Conservation (phyloP, 2,329 filamentous ascomycete species). For the Aspergillus felis region DNA sequence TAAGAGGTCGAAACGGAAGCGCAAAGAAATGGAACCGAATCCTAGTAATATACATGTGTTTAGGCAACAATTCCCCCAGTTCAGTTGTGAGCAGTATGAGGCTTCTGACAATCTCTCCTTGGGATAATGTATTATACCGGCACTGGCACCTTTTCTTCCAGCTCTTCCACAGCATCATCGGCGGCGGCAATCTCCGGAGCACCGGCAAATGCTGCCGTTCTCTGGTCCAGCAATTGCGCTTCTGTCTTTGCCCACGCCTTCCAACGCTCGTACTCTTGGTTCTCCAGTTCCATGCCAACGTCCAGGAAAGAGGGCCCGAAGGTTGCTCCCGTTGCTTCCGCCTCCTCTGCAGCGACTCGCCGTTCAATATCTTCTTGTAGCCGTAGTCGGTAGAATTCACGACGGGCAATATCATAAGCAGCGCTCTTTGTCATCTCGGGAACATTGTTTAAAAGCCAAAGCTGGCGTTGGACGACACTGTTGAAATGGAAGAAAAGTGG, state of each 20-base stretch:
- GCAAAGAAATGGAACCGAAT: background rate
- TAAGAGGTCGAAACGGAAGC: background rate
- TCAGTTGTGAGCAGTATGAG: background rate
- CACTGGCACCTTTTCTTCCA: constrained; percentile 2
- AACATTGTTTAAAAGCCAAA: constrained; percentile 72
- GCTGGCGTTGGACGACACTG: constrained; percentile 88
- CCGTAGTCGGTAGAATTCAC: constrained; percentile 84
- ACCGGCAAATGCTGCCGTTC: constrained; percentile 42
- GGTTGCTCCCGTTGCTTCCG: constrained; percentile 76
- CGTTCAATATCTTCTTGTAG: constrained; percentile 78
- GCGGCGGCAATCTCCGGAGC: constrained; percentile 35
- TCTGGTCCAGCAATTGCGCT: constrained; percentile 47
- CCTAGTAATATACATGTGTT: constrained; percentile 1
- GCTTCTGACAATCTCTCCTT: background rate
- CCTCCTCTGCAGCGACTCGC: constrained; percentile 83
- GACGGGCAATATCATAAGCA: constrained; percentile 83
- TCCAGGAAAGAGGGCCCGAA: constrained; percentile 76
- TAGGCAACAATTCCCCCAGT: background rate
- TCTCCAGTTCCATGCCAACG: constrained; percentile 77
- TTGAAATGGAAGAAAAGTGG: constrained; percentile 2
- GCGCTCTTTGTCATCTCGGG: constrained; percentile 56
- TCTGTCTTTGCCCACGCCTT: constrained; percentile 68
- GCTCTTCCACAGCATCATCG: constrained; percentile 27
- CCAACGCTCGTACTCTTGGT: constrained; percentile 77
- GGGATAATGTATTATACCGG: background rate